These are phyloP conservation scores for Geotrichum phurueaensis DNA, from an alignment of 1,139 yeast species.

Conservation along the genomic window DNA sequence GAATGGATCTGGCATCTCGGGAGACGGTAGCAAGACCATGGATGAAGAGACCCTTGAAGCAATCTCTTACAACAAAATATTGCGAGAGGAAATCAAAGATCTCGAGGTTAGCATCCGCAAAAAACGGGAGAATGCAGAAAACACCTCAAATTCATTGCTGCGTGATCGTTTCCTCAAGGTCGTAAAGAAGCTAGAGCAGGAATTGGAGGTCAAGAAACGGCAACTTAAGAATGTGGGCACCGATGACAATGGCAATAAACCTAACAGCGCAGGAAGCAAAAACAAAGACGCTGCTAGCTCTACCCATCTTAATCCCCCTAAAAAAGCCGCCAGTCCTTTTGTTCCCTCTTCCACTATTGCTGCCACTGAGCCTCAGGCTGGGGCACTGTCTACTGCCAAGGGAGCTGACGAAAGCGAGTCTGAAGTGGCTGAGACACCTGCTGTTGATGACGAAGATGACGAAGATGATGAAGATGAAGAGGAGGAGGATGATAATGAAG, in stretches of 20 bases:
- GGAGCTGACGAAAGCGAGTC: neutral
- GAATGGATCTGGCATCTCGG: slow-evolving; percentile 52
- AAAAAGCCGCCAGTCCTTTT: neutral
- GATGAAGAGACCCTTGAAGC: slow-evolving; percentile 40
- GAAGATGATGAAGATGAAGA: slow-evolving; percentile 27
- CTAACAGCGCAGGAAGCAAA: slow-evolving; percentile 25
- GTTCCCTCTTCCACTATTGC: neutral
- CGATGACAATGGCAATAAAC: slow-evolving; percentile 26
- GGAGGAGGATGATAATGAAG: slow-evolving; percentile 23
- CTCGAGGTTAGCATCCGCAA: slow-evolving; percentile 71
- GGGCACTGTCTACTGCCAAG: neutral
- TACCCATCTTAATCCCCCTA: neutral
- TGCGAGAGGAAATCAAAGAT: slow-evolving; percentile 81
- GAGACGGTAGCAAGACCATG: slow-evolving; percentile 40
- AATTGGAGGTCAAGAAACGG: slow-evolving; percentile 73
- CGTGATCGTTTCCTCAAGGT: slow-evolving; percentile 82
- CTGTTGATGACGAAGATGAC: slow-evolving; percentile 26
- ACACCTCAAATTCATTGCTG: slow-evolving; percentile 82
- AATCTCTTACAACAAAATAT: slow-evolving; percentile 65
- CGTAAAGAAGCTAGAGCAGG: slow-evolving; percentile 70
- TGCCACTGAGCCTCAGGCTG: neutral
- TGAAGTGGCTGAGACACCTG: neutral
- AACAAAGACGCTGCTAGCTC: slow-evolving; percentile 26
- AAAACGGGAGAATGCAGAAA: slow-evolving; percentile 66
- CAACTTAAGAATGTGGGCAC: slow-evolving; percentile 44